Evolutionary conservation across 2,329 filamentous ascomycete genomes (phyloP).

Genomic region (Beauveria sp.): DNA sequence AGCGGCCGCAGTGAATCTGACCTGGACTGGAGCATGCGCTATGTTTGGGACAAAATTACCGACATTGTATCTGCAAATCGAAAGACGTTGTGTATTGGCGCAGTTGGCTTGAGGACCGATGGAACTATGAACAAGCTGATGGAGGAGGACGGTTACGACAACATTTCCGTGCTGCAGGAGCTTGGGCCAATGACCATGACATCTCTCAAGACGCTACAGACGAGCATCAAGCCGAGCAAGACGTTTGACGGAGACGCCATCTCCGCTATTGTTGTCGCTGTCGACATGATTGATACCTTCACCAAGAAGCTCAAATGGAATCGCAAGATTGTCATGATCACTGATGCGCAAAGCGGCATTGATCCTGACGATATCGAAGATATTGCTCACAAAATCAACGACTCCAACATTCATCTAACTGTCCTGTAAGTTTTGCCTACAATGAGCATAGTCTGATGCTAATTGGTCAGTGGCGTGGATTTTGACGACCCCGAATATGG

Average conservation of each 20-base stretch:
- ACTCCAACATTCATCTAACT: constrained; percentile 67
- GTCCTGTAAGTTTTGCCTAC: constrained; percentile 56
- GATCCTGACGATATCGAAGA: constrained; percentile 63
- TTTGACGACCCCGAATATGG: constrained; percentile 89
- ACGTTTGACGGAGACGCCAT: constrained; percentile 73
- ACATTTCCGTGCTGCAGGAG: constrained; percentile 75
- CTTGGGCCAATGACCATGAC: constrained; percentile 55
- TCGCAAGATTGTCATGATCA: constrained; percentile 75
- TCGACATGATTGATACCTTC: constrained; percentile 74
- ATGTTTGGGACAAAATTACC: constrained; percentile 85
- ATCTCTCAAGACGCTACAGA: constrained; percentile 57
- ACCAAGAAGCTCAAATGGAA: constrained; percentile 79
- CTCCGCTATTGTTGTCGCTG: constrained; percentile 77
- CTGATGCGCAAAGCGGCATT: constrained; percentile 68
- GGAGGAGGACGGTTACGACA: constrained; percentile 65
- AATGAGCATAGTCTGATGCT: constrained; percentile 9
- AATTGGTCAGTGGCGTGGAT: constrained; percentile 63
- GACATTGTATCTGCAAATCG: constrained; percentile 61
- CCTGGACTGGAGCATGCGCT: constrained; percentile 82
- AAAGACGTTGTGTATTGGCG: constrained; percentile 63
- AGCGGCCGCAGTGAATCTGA: constrained; percentile 69
- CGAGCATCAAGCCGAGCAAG: constrained; percentile 57
- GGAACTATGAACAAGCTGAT: constrained; percentile 62
- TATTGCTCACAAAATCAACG: constrained; percentile 67
- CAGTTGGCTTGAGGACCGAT: constrained; percentile 77